phyloP scores from a whole-genome alignment of 257 asterid species.

The Fraxinus cuspidata region DNA sequence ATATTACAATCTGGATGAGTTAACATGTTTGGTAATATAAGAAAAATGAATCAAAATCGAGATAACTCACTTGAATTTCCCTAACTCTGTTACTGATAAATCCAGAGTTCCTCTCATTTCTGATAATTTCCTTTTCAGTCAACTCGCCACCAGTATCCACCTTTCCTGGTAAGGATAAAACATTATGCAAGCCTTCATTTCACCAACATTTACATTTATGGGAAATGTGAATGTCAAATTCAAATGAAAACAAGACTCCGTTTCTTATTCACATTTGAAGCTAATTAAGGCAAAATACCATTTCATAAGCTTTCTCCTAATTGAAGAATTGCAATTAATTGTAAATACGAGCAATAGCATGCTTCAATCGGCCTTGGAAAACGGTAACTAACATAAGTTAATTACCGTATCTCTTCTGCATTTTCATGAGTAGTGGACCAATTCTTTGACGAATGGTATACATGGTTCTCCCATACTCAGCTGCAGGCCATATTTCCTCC shows the following conservation, averaged over 20 bases:
- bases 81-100: conserved; percentile 68
- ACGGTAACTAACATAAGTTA: conserved; percentile 10
- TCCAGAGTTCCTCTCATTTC: conserved; percentile 87
- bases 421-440: conserved; percentile 83
- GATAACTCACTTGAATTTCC: conserved; percentile 76
- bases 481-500: conserved; percentile 97
- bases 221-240: background rate
- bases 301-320: background rate
- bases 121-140: conserved; percentile 82
- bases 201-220: background rate
- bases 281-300: background rate
- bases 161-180: conserved; percentile 54
- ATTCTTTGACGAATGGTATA: conserved; percentile 85
- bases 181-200: background rate
- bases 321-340: background rate
- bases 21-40: background rate
- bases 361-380: background rate
- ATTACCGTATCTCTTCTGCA: conserved; percentile 87
- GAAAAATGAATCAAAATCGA: background rate
- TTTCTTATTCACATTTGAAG: background rate
- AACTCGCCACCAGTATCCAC: conserved; percentile 64
- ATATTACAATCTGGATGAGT: background rate
- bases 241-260: background rate
- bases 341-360: background rate
- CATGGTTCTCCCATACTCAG: conserved; percentile 98